A percentile compares a stretch with the other conserved stretches of the same genome.
phyloP scores from a whole-genome alignment of 768 basidiomycete genomes.

The Dioszegia hungarica region DNA sequence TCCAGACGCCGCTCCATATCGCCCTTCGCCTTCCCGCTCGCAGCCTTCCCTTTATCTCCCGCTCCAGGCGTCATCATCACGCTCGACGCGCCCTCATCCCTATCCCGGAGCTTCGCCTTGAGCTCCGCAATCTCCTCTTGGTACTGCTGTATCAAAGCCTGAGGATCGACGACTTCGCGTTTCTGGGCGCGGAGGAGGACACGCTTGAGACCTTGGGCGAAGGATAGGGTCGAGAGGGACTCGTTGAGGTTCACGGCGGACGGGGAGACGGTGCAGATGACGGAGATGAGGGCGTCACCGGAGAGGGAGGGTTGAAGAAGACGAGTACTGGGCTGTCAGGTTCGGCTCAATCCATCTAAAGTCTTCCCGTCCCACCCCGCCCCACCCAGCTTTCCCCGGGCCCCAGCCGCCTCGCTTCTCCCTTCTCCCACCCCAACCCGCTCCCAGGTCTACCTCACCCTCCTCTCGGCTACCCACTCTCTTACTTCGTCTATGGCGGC shows the following conservation, averaged over 20 bases:
- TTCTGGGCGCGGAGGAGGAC: conserved; percentile 84
- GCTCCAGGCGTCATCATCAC: conserved; percentile 1
- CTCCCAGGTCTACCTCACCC: no score
- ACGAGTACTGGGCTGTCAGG: conserved; percentile 55
- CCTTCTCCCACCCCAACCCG: no score
- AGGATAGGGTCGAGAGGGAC: conserved; percentile 79
- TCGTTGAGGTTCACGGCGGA: conserved; percentile 72
- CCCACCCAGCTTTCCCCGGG: no score
- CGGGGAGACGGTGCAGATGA: conserved; percentile 93
- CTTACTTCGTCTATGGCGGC: no score
- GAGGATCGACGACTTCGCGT: conserved; percentile 89
- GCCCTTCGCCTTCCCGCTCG: conserved; percentile 16
- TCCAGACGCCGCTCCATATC: conserved; percentile 39
- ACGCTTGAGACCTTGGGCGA: conserved; percentile 85
- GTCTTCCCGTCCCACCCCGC: no score
- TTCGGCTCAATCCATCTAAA: no score
- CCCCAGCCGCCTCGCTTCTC: no score
- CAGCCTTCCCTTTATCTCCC: not conserved
- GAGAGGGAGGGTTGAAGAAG: conserved; percentile 91
- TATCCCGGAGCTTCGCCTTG: conserved; percentile 55
- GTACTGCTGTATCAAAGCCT: conserved; percentile 89
- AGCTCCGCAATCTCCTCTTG: conserved; percentile 90
- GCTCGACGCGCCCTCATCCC: conserved; percentile 48
- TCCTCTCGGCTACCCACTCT: no score
- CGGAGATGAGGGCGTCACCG: conserved; percentile 90